Evolutionary conservation across 1,139 yeast species (phyloP).

Genomic region (Candida tropicalis): DNA sequence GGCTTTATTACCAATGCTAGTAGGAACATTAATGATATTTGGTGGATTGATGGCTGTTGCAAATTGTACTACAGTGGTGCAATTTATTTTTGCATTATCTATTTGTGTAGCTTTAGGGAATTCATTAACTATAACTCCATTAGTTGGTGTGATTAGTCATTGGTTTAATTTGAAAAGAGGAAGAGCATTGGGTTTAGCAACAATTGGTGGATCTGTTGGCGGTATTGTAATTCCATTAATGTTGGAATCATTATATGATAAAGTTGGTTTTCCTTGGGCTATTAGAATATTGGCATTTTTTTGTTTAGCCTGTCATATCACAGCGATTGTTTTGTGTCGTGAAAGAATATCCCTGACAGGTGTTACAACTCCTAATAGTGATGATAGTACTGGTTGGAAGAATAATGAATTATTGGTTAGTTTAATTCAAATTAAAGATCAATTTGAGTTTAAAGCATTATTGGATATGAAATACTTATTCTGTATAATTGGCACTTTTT

Average conservation of each 20-base stretch:
- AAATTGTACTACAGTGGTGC: conserved; percentile 30
- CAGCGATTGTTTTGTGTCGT: conserved; percentile 11
- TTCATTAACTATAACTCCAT: conserved; percentile 38
- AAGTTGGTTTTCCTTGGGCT: conserved; percentile 40
- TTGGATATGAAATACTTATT: conserved; percentile 29
- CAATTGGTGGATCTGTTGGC: conserved; percentile 44
- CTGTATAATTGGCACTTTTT: conserved; percentile 37
- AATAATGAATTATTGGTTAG: conserved; percentile 26
- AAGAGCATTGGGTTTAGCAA: conserved; percentile 38
- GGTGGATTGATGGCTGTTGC: conserved; percentile 41
- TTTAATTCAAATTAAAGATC: conserved; percentile 21
- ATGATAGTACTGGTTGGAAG: neutral
- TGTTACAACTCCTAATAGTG: neutral
- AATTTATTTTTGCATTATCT: conserved; percentile 38
- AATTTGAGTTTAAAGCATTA: conserved; percentile 29
- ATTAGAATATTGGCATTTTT: conserved; percentile 37
- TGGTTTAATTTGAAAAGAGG: conserved; percentile 41
- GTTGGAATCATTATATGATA: conserved; percentile 31
- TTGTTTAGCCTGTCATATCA: conserved; percentile 31
- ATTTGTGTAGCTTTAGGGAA: conserved; percentile 38
- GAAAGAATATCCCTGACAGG: conserved; percentile 11
- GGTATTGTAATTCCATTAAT: conserved; percentile 39
- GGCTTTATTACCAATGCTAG: conserved; percentile 26
- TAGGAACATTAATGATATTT: conserved; percentile 30
- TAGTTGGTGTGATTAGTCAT: conserved; percentile 41